Percentiles rank a stretch among this genome's conserved stretches.
Conservation (phyloP, 1,284 basidiomycete genomes). For the Cryptococcus hybrid region DNA sequence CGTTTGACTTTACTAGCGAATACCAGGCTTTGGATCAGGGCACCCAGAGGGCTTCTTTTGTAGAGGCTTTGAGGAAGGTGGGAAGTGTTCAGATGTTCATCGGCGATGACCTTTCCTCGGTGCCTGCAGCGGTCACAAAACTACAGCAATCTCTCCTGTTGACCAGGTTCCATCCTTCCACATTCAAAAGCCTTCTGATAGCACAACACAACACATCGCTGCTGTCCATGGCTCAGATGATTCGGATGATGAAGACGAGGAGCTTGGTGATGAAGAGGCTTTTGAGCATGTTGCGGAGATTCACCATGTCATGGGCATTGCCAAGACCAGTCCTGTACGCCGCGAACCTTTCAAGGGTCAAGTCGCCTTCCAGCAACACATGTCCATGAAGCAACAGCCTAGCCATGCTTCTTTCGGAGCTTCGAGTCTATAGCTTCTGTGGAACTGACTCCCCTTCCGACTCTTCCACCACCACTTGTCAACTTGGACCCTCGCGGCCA, state of each 20-base stretch:
- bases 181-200: conserved; percentile 15
- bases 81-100: conserved; percentile 15
- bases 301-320: conserved; percentile 14
- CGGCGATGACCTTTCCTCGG: conserved; percentile 7
- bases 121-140: background rate
- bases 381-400: conserved; percentile 10
- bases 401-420: conserved; percentile 14
- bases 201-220: conserved; percentile 2
- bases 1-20: conserved; percentile 84
- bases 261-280: conserved; percentile 8
- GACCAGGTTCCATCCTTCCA: conserved; percentile 10
- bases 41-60: conserved; percentile 67
- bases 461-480: background rate
- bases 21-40: conserved; percentile 67
- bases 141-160: background rate
- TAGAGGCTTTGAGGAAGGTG: conserved; percentile 55
- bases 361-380: conserved; percentile 36
- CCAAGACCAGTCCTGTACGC: conserved; percentile 17
- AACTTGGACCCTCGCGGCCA: conserved; percentile 44
- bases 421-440: conserved; percentile 5
- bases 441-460: background rate
- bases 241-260: conserved; percentile 14
- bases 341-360: conserved; percentile 36
- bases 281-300: conserved; percentile 11
- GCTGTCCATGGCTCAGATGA: conserved; percentile 6